Percentiles rank a stretch among this genome's conserved stretches.
Evolutionary conservation across 192 early-diverging fungal genomes (phyloP).

Genomic region (Entomortierella parvispora): DNA sequence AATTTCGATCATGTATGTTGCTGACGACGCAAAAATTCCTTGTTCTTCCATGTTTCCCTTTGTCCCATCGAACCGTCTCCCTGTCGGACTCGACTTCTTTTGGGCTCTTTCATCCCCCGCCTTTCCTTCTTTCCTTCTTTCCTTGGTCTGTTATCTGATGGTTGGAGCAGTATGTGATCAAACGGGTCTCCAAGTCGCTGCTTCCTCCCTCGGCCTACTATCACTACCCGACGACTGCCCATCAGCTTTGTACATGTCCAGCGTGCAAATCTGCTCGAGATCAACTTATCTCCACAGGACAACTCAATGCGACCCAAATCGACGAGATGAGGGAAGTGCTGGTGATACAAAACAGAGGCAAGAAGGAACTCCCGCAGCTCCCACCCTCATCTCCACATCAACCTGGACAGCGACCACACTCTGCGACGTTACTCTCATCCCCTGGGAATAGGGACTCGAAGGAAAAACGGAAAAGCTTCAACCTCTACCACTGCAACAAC

Average conservation of each 20-base stretch:
- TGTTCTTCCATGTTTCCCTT: background rate
- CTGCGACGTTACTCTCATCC: constrained; percentile 13
- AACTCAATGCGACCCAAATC: constrained; percentile 23
- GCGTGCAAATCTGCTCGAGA: constrained; percentile 48
- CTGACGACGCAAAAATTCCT: background rate
- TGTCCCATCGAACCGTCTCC: background rate
- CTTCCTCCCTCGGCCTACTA: constrained; percentile 50
- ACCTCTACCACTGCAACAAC: constrained; percentile 34
- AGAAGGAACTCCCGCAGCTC: constrained; percentile 36
- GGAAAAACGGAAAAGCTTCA: constrained; percentile 24
- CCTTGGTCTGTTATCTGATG: background rate
- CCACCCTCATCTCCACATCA: constrained; percentile 18
- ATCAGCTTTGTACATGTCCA: constrained; percentile 44
- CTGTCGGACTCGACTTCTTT: too few species aligned
- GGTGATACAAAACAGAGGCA: constrained; percentile 43
- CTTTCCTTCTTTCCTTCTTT: background rate
- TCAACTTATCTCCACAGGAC: constrained; percentile 32
- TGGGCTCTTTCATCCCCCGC: background rate
- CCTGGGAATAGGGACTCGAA: constrained; percentile 1
- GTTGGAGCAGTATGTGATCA: constrained; percentile 39
- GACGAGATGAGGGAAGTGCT: constrained; percentile 43
- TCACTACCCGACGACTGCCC: constrained; percentile 49
- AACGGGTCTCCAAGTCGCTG: constrained; percentile 41
- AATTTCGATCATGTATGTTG: too few species aligned
- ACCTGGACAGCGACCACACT: constrained; percentile 7